Base-by-base conservation (phyloP, 2,329 filamentous ascomycete species). In the Rasamsonia emersonii region DNA sequence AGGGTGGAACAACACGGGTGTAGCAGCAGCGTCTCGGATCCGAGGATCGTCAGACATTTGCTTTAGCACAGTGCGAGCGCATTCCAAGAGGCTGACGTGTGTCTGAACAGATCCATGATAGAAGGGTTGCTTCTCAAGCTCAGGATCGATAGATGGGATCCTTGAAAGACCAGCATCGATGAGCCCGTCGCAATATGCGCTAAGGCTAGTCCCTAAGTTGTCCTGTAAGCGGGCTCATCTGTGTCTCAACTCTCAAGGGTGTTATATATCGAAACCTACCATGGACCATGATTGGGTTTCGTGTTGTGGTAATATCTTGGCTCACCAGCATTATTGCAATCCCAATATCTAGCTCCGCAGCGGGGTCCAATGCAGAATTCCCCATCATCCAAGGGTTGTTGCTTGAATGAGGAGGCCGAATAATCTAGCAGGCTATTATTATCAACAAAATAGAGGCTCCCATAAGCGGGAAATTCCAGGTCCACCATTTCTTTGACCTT, bases 81-180 rank as follows among this genome's bases (percentile, higher is more conserved):
- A 8, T 30, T 54, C 35, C 10, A 65, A 44, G 11, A 65, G 45
- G 5, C 43, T 29, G 9, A 49, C 26, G 40, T 64, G 58, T 35
- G 41, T 46, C 35, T 54, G 10, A 21, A 58, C 41, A 10, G 54
- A 52, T 18, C 58, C 58, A 21, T 58, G 49, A 37, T 60, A 64
- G 18, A 38, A 43, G 39, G 50, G 46, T 24, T 39, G 47, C 32
- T 41, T 43, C 18, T 45, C 27, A 26, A 30, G 25, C 7, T 39
- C 15, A 15, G 38, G 5, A 28, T 45, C 41, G 5, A 34, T 33
- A 31, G 39, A 44, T 26, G 58, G 56, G 27, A 64, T 40, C 24
- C 50, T 51, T 9, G 58, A 56, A 34, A 61, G 40, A 25, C 57
- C 56, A 21, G 48, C 42, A 42, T 65, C 59, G 18, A 64, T 49